phyloP scores from a whole-genome alignment of 208 protist species.

The Herpetomonas samuelpessoai region DNA sequence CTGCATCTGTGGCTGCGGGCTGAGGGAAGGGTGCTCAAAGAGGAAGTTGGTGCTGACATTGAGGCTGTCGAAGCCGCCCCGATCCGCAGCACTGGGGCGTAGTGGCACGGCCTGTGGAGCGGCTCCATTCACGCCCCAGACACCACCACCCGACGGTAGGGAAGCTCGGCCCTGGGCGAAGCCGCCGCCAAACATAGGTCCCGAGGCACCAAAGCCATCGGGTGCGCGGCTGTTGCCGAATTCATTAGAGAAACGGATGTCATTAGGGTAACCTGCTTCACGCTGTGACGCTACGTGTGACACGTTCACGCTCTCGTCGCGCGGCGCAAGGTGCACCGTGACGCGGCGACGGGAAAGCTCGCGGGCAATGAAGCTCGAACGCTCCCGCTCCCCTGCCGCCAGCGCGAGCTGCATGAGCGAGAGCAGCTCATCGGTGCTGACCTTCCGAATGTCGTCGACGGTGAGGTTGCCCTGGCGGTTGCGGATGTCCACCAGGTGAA shows the following conservation, averaged over 20 bases:
- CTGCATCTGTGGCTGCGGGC: too few species aligned
- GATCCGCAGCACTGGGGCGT: not conserved
- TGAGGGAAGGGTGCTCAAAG: too few species aligned
- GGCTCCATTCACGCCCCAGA: too few species aligned
- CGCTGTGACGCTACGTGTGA: too few species aligned
- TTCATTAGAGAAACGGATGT: too few species aligned
- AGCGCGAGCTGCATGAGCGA: conserved; percentile 69
- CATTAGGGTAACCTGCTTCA: too few species aligned
- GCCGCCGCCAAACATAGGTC: too few species aligned
- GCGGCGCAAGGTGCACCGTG: conserved; percentile 3
- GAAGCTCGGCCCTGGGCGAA: too few species aligned
- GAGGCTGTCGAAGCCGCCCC: not conserved
- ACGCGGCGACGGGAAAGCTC: conserved; percentile 63
- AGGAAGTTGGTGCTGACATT: conserved; percentile 1
- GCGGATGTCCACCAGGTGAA: conserved; percentile 39
- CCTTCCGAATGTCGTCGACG: conserved; percentile 12
- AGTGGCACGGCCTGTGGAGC: not conserved
- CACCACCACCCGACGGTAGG: too few species aligned
- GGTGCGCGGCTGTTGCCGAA: too few species aligned
- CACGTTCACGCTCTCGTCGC: too few species aligned
- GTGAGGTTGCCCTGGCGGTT: conserved; percentile 22
- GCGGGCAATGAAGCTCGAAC: conserved; percentile 56
- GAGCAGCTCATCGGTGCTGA: conserved; percentile 58
- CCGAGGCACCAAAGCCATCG: too few species aligned
- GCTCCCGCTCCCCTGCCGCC: conserved; percentile 50